phyloP scores from a whole-genome alignment of 192 early-diverging fungal species.

The Backusella liffmaniae region DNA sequence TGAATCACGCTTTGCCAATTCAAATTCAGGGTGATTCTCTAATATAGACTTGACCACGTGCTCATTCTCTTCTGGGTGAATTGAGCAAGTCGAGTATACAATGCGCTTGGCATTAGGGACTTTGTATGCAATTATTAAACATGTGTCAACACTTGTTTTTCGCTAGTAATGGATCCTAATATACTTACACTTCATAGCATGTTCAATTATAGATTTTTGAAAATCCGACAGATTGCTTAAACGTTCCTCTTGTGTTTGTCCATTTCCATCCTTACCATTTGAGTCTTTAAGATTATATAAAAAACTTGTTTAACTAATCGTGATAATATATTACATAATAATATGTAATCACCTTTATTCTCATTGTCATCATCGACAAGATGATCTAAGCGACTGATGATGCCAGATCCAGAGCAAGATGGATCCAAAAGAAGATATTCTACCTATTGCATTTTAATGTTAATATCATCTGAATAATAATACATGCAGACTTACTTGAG shows the following conservation, averaged over 20 bases:
- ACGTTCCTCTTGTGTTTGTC: slow-evolving; percentile 51
- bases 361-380: slow-evolving; percentile 67
- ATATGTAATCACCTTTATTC: slow-evolving; percentile 14
- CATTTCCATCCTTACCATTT: slow-evolving; percentile 11
- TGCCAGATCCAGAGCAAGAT: slow-evolving; percentile 94
- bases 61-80: slow-evolving; percentile 92
- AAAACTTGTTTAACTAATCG: background rate
- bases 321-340: background rate
- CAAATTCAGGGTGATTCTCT: slow-evolving; percentile 51
- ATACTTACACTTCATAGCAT: slow-evolving; percentile 72
- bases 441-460: slow-evolving; percentile 41
- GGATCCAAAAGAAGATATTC: slow-evolving; percentile 94
- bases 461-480: background rate
- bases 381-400: slow-evolving; percentile 85
- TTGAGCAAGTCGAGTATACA: slow-evolving; percentile 96
- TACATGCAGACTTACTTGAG: slow-evolving; percentile 32
- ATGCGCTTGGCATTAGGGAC: slow-evolving; percentile 81
- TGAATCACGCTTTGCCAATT: slow-evolving; percentile 47
- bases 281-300: background rate
- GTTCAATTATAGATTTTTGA: slow-evolving; percentile 74
- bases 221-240: slow-evolving; percentile 81
- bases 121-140: background rate
- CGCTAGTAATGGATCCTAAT: too few species aligned
- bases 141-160: too few species aligned
- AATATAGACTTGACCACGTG: slow-evolving; percentile 82